Evolutionary conservation across 192 early-diverging fungal genomes (phyloP), one percentile per base, ranked within the genome.

Genomic region (Coemansia furcata): DNA sequence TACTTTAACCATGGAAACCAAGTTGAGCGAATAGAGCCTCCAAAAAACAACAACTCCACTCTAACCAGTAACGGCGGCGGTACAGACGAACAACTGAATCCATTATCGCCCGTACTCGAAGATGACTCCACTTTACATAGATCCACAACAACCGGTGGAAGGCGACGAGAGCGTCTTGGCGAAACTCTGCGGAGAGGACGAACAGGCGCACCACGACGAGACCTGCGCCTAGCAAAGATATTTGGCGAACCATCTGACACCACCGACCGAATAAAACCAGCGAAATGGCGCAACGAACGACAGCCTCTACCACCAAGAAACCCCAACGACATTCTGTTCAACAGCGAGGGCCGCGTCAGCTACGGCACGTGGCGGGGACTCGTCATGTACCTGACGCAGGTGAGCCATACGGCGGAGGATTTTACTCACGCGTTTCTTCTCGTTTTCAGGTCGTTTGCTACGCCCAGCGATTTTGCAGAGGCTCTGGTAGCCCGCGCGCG

Each of bases 401-500:
- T 65, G 38, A 58, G 62, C 35, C 71, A 63, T 5, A 67, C 69
- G 15, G 61, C 60, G 2, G 65, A 86, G 3, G 68, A 84, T 7
- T 96, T 89, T 66, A 83, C 82, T 0, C 72, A 67, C 23, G 84
- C 90, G 0, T 98, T 98, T 70, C 86, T 97, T 44, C 82, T 94
- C 29, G 91, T 94, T 1, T 98, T 96, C 76, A 89, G 93, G 5
- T 76, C 91, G 2, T 97, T 97, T 67, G 90, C 89, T 21, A 85
- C 80, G 10, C 87, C 94, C 7, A 63, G 33, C 0, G 87, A 89
- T 21, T 82, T 97, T 39, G 76, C 92, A 7, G 68, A 77, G 3
- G 72, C 88, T 5, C 74, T 98, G 21, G 82, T 83, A 4, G 60
- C 80, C 7, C 85, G 96, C n/a, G 94, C 91, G 59, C 76, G 75